These are phyloP conservation scores for Suhomyces bokatorum DNA, from an alignment of 1,139 yeast genomes.

Conservation along the genomic window DNA sequence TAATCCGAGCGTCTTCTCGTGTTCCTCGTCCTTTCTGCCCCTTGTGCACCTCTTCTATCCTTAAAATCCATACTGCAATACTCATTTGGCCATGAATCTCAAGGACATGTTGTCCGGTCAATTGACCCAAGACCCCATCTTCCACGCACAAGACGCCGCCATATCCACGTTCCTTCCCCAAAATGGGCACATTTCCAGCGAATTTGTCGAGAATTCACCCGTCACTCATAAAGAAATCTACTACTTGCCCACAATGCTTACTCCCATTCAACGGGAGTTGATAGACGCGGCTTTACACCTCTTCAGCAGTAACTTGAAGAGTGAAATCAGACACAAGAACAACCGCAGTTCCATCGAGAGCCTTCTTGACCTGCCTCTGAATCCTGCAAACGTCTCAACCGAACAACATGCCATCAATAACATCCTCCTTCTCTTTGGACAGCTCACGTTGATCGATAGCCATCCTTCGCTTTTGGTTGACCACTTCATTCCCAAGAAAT, in stretches of 20 bases:
- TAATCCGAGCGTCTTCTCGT: not conserved
- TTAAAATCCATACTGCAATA: not conserved
- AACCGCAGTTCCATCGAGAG: conserved; percentile 40
- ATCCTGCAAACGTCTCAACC: conserved; percentile 19
- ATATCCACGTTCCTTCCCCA: conserved; percentile 5
- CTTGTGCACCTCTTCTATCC: too few species aligned
- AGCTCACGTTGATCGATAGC: conserved; percentile 50
- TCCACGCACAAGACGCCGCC: conserved; percentile 7
- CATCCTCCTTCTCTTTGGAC: conserved; percentile 45
- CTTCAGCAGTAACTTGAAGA: conserved; percentile 47
- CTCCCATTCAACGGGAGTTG: conserved; percentile 57
- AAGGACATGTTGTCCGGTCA: conserved; percentile 37
- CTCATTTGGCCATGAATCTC: conserved; percentile 30
- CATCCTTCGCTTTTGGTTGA: conserved; percentile 74
- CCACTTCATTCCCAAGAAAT: conserved; percentile 70
- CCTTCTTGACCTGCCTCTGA: conserved; percentile 30
- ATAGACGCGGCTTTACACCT: conserved; percentile 53
- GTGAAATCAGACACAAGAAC: conserved; percentile 26
- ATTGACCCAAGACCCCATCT: conserved; percentile 3
- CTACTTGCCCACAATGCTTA: conserved; percentile 56
- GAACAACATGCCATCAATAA: conserved; percentile 14
- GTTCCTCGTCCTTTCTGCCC: too few species aligned
- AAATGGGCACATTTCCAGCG: not conserved
- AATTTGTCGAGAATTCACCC: not conserved
- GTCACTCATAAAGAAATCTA: conserved; percentile 31